Evolutionary conservation across 495 filamentous ascomycete genomes (phyloP), one percentile per base, ranked within the genome.

Genomic region (Podospora didyma): DNA sequence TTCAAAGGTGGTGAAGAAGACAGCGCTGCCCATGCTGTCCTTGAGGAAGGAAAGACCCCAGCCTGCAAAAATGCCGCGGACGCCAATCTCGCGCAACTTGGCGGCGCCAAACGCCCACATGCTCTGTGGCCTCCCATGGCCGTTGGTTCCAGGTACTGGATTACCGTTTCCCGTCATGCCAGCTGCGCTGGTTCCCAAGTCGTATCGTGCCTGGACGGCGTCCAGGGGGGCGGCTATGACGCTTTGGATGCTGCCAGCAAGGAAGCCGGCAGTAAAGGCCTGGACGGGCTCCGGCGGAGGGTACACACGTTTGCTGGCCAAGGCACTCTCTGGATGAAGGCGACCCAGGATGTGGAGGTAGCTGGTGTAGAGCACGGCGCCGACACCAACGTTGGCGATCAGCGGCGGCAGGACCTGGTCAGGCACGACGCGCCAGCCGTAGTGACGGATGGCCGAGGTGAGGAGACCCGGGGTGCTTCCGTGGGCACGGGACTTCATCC

Each of bases 1-100:
- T 71, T 96, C 92, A 61, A 96, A 96, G 1, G 82, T 82, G 31
- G 84, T 82, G 71, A 96, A 96, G 75, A 96, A 96, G 16, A 89
- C 70, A 9, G 85, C 92, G 62, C 85, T 88, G 1, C 92, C 92
- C 24, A 94, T 73, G 16, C 89, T 82, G 67, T 96, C 92, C 62
- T 92, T 92, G 23, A 90, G 17, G 46, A 95, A 85, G 0, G 86
- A 88, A 7, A 96, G 72, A 14, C 82, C 75, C 83, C 84, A 96
- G 19, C 92, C 92, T 0, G 89, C 88, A 66, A 93, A 93, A 12
- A 96, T 80, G 2, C 92, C 91, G 24, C 87, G 82, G 1, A 84
- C 57, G 12, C 92, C 92, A 59, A 96, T 96, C 49, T 90, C 86
- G 14, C 72, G 77, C 17, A 92, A 75, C 68, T 96, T 96, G 46